These are phyloP conservation scores for Begonia peltatifolia DNA, from an alignment of 306 rosid genomes.

Conservation along the genomic window DNA sequence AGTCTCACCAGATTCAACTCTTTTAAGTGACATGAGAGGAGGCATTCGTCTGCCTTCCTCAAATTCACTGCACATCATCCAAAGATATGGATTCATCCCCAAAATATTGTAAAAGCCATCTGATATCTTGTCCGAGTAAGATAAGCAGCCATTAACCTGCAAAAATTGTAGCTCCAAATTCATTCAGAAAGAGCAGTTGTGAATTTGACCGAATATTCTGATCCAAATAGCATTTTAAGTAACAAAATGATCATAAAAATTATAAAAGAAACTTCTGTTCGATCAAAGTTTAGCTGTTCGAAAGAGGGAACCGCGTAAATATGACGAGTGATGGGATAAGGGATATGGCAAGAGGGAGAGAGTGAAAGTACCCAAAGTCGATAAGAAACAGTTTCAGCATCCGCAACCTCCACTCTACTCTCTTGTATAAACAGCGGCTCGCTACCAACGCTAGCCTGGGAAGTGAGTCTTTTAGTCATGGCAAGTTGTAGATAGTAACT, in stretches of 20 bases:
- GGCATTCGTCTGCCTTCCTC: slow-evolving; percentile 60
- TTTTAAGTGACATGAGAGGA: slow-evolving; percentile 52
- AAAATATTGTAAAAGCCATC: slow-evolving; percentile 87
- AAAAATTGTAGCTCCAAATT: slow-evolving; percentile 8
- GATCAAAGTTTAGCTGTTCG: slow-evolving; percentile 2
- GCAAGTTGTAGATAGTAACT: slow-evolving; percentile 50
- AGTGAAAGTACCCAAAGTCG: slow-evolving; percentile 67
- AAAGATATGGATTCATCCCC: slow-evolving; percentile 96
- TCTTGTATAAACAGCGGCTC: slow-evolving; percentile 41
- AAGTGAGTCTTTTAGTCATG: slow-evolving; percentile 46
- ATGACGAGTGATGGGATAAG: background rate
- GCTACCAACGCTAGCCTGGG: slow-evolving; percentile 42
- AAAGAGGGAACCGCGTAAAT: background rate
- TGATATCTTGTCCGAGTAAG: slow-evolving; percentile 77
- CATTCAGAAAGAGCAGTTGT: background rate
- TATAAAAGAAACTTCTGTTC: background rate
- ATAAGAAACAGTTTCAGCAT: slow-evolving; percentile 67
- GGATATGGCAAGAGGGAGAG: background rate
- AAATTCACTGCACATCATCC: slow-evolving; percentile 79
- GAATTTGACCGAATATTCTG: no score
- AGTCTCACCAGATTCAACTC: slow-evolving; percentile 46
- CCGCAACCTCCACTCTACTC: slow-evolving; percentile 35
- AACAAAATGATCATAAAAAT: background rate
- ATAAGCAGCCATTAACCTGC: slow-evolving; percentile 87
- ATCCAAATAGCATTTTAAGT: background rate